Percentiles rank a stretch among this genome's conserved stretches.
Conservation (phyloP, 163 green algal genomes). For the Chlamydomonas reinhardtii region DNA sequence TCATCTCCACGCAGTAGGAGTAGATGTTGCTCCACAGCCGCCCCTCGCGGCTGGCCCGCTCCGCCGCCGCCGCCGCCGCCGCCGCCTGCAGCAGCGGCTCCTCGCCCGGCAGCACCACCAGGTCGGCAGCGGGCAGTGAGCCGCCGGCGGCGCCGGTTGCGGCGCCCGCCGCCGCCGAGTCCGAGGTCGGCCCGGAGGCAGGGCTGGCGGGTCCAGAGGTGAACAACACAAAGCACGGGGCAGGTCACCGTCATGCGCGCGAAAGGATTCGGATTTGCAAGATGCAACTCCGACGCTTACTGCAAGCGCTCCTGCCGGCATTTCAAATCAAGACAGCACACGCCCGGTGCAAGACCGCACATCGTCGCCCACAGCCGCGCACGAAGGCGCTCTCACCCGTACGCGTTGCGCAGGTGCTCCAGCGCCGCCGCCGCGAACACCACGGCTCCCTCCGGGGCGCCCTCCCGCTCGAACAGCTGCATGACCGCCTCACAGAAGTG, state of each 20-base stretch:
- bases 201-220: too few species aligned
- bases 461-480: conserved; percentile 75
- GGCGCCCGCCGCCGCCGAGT: neutral
- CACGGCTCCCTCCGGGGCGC: conserved; percentile 64
- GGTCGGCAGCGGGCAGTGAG: neutral
- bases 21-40: conserved; percentile 79
- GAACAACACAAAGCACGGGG: too few species aligned
- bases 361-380: too few species aligned
- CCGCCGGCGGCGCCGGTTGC: too few species aligned
- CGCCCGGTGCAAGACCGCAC: too few species aligned
- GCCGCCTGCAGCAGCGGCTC: conserved; percentile 24
- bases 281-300: too few species aligned
- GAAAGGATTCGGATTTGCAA: too few species aligned
- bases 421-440: conserved; percentile 77
- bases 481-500: conserved; percentile 73
- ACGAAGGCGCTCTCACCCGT: neutral
- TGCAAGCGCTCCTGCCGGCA: too few species aligned
- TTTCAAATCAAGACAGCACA: too few species aligned
- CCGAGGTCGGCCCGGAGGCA: too few species aligned
- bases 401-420: conserved; percentile 49
- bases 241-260: too few species aligned
- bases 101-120: conserved; percentile 26
- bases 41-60: conserved; percentile 43
- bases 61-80: neutral
- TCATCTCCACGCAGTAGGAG: conserved; percentile 64